Conservation (phyloP, 495 filamentous ascomycete genomes). For the Bathelium albidoporum region DNA sequence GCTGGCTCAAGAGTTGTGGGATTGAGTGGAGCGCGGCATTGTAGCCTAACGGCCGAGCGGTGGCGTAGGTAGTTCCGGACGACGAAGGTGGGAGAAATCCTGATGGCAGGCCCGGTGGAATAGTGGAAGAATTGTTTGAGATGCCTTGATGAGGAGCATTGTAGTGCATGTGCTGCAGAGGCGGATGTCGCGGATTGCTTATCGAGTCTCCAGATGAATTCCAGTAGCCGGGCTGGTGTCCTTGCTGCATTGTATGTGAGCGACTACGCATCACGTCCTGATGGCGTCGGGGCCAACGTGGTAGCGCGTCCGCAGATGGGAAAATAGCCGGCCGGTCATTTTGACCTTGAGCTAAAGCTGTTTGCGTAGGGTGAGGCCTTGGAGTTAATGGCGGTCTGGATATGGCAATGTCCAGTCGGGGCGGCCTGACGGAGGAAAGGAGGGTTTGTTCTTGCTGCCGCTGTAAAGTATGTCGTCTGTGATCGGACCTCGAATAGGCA, state of each 20-base stretch:
- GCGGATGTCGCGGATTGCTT: background rate
- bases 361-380: constrained; percentile 3
- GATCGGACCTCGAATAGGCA: background rate
- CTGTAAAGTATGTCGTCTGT: background rate
- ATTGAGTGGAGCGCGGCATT: background rate
- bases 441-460: background rate
- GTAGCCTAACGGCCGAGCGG: background rate
- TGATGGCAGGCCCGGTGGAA: background rate
- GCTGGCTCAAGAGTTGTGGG: background rate
- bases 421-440: background rate
- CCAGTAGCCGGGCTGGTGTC: background rate
- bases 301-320: background rate
- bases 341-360: background rate
- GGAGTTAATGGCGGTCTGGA: constrained; percentile 4
- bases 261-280: background rate
- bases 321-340: background rate
- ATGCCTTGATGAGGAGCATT: too few species aligned
- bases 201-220: background rate
- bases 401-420: background rate
- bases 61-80: constrained; percentile 4
- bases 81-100: background rate
- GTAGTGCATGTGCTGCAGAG: background rate
- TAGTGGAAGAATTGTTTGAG: background rate
- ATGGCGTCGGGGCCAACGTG: background rate
- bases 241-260: background rate